Base-by-base conservation (phyloP, 23 red algal species). In the Gracilariopsis chorda region DNA sequence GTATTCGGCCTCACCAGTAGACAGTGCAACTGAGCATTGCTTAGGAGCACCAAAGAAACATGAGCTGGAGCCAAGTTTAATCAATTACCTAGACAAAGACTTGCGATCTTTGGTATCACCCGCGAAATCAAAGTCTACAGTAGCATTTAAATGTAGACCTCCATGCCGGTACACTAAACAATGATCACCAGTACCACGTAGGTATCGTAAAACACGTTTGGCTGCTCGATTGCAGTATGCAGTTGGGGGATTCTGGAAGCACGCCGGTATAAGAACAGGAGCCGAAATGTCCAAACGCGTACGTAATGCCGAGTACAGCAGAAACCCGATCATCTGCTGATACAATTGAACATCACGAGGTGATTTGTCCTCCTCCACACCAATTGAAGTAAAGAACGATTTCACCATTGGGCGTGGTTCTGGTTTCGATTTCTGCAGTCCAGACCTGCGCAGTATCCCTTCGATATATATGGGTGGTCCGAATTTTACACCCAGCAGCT, bases 1-100 rank as follows among this genome's bases (percentile, higher is more conserved):
- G 46, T 51, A 80, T 35, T 80, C 75, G 36, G 75, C 41, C 35
- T 80, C 43, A 52, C 75, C 4, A 32, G 75, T 80, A 12, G 36
- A 80, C 37, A 51, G 36, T 24, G 16, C 75, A 4, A 80, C 75
- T 25, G 45, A 25, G 27, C 34, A 3, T 49, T 57, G 49, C 75
- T 55, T 55, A 14, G 14, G 14, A 14, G 49, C 49, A n/a, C 49
- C 14, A 14, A 16, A 55, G 14, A 55, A 16, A 16, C 14, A 14
- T n/a, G n/a, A 14, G n/a, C 16, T 55, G 14, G 14, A 14, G 14
- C 49, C 49, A 55, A 55, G 49, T 55, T 55, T 55, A n/a, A 55
- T n/a, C 14, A 55, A n/a, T 14, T 55, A 55, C n/a, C 49, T 55
- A n/a, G 49, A 16, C 49, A 55, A 16, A 14, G 14, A 55, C 49